These are phyloP conservation scores for Salix dunnii DNA, from an alignment of 345 rosid genomes.

Conservation along the genomic window DNA sequence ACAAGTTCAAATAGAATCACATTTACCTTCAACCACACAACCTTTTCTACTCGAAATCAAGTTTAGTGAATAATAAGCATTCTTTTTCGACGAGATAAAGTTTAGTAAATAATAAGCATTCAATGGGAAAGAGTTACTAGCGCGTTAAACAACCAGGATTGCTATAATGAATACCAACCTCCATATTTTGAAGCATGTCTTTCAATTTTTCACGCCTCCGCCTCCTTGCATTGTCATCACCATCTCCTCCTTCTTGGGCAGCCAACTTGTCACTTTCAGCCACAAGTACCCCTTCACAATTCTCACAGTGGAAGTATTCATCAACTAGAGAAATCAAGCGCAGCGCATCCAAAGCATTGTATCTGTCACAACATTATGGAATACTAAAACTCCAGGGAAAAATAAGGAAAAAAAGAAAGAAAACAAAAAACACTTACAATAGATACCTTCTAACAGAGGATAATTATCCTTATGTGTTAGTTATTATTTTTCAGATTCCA, in stretches of 20 bases:
- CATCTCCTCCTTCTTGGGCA: constrained; percentile 80
- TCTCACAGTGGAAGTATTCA: constrained; percentile 83
- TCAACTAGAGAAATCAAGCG: constrained; percentile 60
- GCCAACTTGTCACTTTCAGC: constrained; percentile 86
- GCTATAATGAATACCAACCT: constrained; percentile 35
- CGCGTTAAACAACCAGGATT: no score
- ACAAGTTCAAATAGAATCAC: no score
- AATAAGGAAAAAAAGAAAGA: no score
- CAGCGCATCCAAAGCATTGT: constrained; percentile 81
- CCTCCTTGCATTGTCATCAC: constrained; percentile 84
- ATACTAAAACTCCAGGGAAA: background rate
- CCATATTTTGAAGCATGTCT: constrained; percentile 72
- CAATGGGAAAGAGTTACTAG: no score
- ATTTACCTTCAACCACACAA: no score
- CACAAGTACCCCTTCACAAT: constrained; percentile 82
- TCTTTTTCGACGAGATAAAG: no score
- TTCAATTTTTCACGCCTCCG: constrained; percentile 73
- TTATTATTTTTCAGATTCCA: no score
- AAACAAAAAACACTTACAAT: constrained; percentile 7
- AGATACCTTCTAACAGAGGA: constrained; percentile 47
- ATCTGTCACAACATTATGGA: constrained; percentile 41
- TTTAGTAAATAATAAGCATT: no score
- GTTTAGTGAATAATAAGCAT: no score
- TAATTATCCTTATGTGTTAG: background rate
- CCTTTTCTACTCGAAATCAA: no score